A percentile compares a stretch with the other conserved stretches of the same genome.
These are phyloP conservation scores for Metschnikowia reukaufii DNA, from an alignment of 805 yeast genomes.

Conservation along the genomic window DNA sequence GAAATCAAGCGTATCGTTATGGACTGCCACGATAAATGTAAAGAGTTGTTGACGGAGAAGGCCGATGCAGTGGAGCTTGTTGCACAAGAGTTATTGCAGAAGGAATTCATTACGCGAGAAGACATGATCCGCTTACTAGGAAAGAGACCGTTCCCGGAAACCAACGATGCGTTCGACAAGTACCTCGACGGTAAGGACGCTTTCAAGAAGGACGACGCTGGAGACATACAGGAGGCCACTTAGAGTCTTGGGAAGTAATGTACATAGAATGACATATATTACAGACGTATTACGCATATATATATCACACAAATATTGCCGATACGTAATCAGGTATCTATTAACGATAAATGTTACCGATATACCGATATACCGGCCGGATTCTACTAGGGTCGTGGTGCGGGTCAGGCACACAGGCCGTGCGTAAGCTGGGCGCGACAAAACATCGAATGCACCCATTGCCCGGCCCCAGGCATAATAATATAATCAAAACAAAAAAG, in stretches of 20 bases:
- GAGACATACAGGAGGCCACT: slow-evolving; percentile 24
- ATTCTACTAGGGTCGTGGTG: no score
- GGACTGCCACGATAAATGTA: slow-evolving; percentile 64
- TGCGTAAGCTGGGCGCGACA: neutral
- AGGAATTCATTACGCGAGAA: slow-evolving; percentile 90
- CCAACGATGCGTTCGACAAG: slow-evolving; percentile 86
- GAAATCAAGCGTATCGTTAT: slow-evolving; percentile 69
- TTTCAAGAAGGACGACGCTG: slow-evolving; percentile 36
- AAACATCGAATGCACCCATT: neutral
- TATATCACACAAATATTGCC: no score
- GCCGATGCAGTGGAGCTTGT: slow-evolving; percentile 76
- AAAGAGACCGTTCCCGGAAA: slow-evolving; percentile 87
- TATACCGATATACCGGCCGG: no score
- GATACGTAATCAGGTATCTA: no score
- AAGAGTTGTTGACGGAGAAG: slow-evolving; percentile 60
- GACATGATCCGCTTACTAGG: slow-evolving; percentile 91
- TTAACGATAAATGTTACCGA: no score
- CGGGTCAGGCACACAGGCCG: neutral
- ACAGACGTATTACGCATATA: no score
- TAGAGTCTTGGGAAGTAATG: no score
- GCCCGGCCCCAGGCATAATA: neutral
- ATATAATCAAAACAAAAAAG: neutral
- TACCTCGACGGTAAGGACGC: slow-evolving; percentile 52
- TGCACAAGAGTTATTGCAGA: slow-evolving; percentile 80
- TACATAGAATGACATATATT: no score